A percentile compares a stretch with the other conserved stretches of the same genome.
phyloP scores from a whole-genome alignment of 2,329 filamentous ascomycete genomes.

The Teratosphaeriaceae sp. region DNA sequence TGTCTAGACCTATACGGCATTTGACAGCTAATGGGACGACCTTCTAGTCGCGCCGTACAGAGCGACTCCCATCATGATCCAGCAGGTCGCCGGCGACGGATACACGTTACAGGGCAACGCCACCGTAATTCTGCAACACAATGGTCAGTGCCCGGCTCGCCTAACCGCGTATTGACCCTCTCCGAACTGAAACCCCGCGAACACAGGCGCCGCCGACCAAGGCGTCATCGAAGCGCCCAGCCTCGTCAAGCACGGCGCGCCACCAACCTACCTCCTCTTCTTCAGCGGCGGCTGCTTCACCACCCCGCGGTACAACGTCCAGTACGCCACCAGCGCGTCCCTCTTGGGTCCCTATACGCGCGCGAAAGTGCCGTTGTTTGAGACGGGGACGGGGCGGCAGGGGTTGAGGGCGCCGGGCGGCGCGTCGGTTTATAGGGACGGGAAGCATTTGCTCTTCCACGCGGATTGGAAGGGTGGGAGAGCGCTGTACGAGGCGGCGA shows the following conservation, averaged over 20 bases:
- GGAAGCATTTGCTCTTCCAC: constrained; percentile 27
- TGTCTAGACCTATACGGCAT: neutral
- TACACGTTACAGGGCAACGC: constrained; percentile 21
- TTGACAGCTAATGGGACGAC: neutral
- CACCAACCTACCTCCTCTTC: constrained; percentile 24
- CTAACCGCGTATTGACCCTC: neutral
- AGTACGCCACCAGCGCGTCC: constrained; percentile 20
- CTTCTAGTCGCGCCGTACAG: constrained; percentile 21
- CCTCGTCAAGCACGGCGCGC: constrained; percentile 19
- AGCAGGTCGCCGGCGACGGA: constrained; percentile 26
- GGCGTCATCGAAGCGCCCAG: constrained; percentile 29
- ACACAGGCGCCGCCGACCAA: constrained; percentile 21
- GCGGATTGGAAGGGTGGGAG: constrained; percentile 20
- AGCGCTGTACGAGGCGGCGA: constrained; percentile 17
- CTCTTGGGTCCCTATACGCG: constrained; percentile 21
- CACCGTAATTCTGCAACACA: constrained; percentile 24
- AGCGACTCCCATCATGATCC: constrained; percentile 27
- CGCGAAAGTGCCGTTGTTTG: constrained; percentile 16
- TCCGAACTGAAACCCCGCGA: neutral
- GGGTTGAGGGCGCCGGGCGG: constrained; percentile 27
- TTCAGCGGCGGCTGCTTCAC: constrained; percentile 23
- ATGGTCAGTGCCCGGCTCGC: constrained; percentile 3
- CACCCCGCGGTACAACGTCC: constrained; percentile 20
- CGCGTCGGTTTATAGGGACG: constrained; percentile 24
- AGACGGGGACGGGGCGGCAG: constrained; percentile 19